Evolutionary conservation across 2,329 filamentous ascomycete genomes (phyloP).

Genomic region (Fusarium penzigii): DNA sequence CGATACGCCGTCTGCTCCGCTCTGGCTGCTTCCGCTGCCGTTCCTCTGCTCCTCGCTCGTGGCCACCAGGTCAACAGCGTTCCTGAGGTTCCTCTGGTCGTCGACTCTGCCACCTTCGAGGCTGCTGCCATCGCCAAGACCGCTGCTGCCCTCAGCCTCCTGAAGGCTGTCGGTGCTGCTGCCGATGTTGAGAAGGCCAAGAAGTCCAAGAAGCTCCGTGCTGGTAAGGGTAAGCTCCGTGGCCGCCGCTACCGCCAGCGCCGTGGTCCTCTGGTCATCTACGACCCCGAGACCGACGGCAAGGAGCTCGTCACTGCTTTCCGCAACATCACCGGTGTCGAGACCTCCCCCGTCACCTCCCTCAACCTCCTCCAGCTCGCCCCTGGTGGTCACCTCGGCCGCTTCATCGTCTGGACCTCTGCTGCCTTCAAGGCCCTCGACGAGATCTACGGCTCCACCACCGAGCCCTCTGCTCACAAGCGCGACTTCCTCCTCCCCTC

Average conservation of each 20-base stretch:
- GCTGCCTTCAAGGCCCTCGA: conserved; percentile 95
- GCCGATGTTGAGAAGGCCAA: conserved; percentile 94
- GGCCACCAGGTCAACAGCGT: conserved; percentile 93
- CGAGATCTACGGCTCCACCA: conserved; percentile 94
- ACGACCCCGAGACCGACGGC: conserved; percentile 93
- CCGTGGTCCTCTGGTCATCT: conserved; percentile 96
- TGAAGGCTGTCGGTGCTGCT: conserved; percentile 88
- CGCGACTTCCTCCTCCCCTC: conserved; percentile 98
- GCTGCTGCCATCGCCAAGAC: conserved; percentile 83
- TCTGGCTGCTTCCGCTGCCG: conserved; percentile 92
- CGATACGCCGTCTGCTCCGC: conserved; percentile 98
- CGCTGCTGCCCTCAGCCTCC: conserved; percentile 78
- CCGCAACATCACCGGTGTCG: conserved; percentile 98
- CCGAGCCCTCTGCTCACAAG: conserved; percentile 87
- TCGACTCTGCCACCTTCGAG: conserved; percentile 89
- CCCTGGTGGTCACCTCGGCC: conserved; percentile 96
- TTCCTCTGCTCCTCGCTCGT: conserved; percentile 92
- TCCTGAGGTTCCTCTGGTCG: conserved; percentile 94
- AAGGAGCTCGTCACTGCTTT: conserved; percentile 92
- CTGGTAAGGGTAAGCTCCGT: conserved; percentile 98
- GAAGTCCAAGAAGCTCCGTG: conserved; percentile 93
- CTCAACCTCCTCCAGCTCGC: conserved; percentile 99
- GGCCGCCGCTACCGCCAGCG: conserved; percentile 96
- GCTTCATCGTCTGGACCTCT: conserved; percentile 99
- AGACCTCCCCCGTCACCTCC: conserved; percentile 90